Conservation (phyloP, 345 rosid genomes). For the Limnanthes douglasii region DNA sequence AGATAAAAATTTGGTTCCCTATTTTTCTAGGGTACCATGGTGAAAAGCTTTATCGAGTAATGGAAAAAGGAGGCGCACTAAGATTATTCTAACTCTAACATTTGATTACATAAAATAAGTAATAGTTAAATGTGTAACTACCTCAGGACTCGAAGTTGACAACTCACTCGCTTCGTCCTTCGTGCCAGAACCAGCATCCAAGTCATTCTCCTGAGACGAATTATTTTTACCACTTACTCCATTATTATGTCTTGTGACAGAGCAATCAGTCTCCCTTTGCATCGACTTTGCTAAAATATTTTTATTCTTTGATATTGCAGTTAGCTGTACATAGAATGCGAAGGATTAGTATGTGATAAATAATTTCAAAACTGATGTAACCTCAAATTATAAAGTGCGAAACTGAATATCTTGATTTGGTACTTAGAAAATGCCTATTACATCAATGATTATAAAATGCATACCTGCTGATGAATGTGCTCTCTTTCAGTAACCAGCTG, state of each 20-base stretch:
- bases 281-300: background rate
- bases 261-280: background rate
- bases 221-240: constrained; percentile 6
- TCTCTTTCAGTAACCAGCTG: constrained; percentile 73
- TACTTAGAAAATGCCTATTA: too few relatives aligned
- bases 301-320: background rate
- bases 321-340: background rate
- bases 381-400: background rate
- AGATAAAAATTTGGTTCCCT: too few relatives aligned
- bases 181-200: constrained; percentile 7
- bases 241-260: constrained; percentile 6
- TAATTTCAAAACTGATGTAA: background rate
- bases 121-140: too few relatives aligned
- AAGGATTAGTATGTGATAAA: background rate
- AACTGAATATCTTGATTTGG: too few relatives aligned
- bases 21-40: too few relatives aligned
- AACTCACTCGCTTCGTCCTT: constrained; percentile 14
- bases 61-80: too few relatives aligned
- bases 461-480: constrained; percentile 82
- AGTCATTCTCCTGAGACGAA: constrained; percentile 11
- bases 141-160: constrained; percentile 18
- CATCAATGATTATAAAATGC: too few relatives aligned
- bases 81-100: too few relatives aligned
- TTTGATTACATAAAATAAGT: too few relatives aligned
- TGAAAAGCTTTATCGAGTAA: too few relatives aligned